Evolutionary conservation across 1,284 basidiomycete species (phyloP).

Genomic region (Cryptococcus sp.): DNA sequence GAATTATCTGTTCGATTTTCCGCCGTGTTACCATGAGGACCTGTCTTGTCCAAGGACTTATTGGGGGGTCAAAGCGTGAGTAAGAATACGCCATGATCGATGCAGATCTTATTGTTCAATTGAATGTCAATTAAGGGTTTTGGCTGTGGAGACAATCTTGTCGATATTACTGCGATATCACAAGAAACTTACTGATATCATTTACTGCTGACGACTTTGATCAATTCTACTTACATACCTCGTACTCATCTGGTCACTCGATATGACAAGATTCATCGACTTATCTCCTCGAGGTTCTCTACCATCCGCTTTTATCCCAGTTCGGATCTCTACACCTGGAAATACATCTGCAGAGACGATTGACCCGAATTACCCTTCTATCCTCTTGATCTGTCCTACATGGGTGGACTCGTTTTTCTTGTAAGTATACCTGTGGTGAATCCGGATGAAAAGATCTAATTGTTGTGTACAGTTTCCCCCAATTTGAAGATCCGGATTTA

Average conservation of each 20-base stretch:
- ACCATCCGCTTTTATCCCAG: not conserved
- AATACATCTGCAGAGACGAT: constrained; percentile 1
- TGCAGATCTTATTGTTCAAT: no score
- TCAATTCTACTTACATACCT: no score
- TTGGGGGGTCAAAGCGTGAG: no score
- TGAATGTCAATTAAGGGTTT: no score
- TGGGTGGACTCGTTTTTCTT: constrained; percentile 8
- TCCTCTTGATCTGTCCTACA: constrained; percentile 2
- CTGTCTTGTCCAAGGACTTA: no score
- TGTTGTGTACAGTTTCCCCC: not conserved
- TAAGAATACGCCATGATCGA: no score
- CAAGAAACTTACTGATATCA: no score
- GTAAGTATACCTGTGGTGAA: not conserved
- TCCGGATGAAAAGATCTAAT: not conserved
- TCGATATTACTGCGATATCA: no score
- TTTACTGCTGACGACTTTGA: no score
- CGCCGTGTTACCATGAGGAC: no score
- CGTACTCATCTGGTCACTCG: not conserved
- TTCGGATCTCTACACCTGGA: constrained; percentile 4
- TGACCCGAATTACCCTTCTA: not conserved
- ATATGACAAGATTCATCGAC: not conserved
- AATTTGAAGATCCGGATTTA: not conserved
- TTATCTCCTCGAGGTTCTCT: not conserved
- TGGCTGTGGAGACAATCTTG: no score
- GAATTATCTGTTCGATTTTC: no score